Conservation (phyloP, 176 grass and related monocot species). For the Luzula sylvatica region DNA sequence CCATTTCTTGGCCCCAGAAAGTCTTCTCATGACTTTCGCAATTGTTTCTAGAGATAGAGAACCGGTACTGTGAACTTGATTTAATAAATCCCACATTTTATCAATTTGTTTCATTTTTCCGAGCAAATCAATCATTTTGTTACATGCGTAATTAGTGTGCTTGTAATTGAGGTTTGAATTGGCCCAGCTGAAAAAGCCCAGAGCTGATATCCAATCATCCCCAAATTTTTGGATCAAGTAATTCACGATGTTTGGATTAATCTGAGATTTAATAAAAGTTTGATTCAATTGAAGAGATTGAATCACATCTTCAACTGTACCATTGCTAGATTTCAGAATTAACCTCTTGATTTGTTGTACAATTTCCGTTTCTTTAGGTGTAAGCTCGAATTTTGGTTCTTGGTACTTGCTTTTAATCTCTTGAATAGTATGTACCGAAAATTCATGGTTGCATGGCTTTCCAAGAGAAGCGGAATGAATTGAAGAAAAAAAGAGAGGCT, state of each 20-base stretch:
- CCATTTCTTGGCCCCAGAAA: slow-evolving; percentile 62
- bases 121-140: slow-evolving; percentile 69
- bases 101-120: slow-evolving; percentile 79
- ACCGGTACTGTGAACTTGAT: slow-evolving; percentile 39
- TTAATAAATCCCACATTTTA: slow-evolving; percentile 59
- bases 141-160: slow-evolving; percentile 44
- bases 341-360: slow-evolving; percentile 34
- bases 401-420: slow-evolving; percentile 1
- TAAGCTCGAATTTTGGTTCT: slow-evolving; percentile 14
- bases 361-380: slow-evolving; percentile 24
- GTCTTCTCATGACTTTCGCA: slow-evolving; percentile 73
- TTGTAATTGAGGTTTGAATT: slow-evolving; percentile 41
- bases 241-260: slow-evolving; percentile 46
- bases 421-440: background rate
- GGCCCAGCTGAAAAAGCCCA: slow-evolving; percentile 70
- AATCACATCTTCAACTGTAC: slow-evolving; percentile 45
- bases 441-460: background rate
- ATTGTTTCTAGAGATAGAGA: slow-evolving; percentile 42
- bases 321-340: slow-evolving; percentile 32
- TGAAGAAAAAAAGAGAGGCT: background rate
- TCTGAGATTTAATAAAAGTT: slow-evolving; percentile 26
- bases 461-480: background rate
- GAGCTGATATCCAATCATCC: slow-evolving; percentile 78
- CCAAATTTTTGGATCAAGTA: slow-evolving; percentile 47
- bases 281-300: slow-evolving; percentile 30